Evolutionary conservation across 306 rosid genomes (phyloP).

Genomic region (Vicia sativa): DNA sequence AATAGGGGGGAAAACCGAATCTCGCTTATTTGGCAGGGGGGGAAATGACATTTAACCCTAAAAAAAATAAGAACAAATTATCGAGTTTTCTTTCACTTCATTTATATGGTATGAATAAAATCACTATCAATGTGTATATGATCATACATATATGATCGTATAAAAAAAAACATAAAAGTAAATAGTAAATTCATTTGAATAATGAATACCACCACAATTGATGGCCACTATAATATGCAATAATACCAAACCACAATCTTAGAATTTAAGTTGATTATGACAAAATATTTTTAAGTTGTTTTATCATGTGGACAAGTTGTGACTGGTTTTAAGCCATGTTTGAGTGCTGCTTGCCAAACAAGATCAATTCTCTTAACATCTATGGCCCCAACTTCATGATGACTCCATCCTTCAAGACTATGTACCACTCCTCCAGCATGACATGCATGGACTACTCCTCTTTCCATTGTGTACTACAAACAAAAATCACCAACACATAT

Average conservation of each 20-base stretch:
- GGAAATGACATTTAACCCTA: too few relatives aligned
- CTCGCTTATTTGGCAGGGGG: too few relatives aligned
- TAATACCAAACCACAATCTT: slow-evolving; percentile 5
- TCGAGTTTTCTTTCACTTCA: neutral
- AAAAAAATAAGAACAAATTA: too few relatives aligned
- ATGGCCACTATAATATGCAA: slow-evolving; percentile 26
- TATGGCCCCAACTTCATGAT: slow-evolving; percentile 92
- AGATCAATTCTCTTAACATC: slow-evolving; percentile 83
- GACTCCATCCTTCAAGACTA: slow-evolving; percentile 82
- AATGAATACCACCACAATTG: slow-evolving; percentile 25
- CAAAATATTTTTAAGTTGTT: neutral
- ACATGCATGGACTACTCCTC: slow-evolving; percentile 98
- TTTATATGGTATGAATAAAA: slow-evolving; percentile 21
- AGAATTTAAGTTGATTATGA: neutral
- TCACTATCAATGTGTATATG: slow-evolving; percentile 11
- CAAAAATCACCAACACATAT: neutral
- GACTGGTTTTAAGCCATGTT: slow-evolving; percentile 80
- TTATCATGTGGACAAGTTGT: slow-evolving; percentile 19
- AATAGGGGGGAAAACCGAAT: too few relatives aligned
- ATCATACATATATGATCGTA: slow-evolving; percentile 22
- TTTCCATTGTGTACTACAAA: slow-evolving; percentile 84
- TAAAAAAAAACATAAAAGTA: slow-evolving; percentile 10
- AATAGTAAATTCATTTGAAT: neutral
- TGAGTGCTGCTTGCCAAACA: slow-evolving; percentile 94
- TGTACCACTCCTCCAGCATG: slow-evolving; percentile 99